Evolutionary conservation across 2,329 filamentous ascomycete species (phyloP), one percentile per base, ranked within the genome.

Genomic region (Colletotrichum tamarilloi): DNA sequence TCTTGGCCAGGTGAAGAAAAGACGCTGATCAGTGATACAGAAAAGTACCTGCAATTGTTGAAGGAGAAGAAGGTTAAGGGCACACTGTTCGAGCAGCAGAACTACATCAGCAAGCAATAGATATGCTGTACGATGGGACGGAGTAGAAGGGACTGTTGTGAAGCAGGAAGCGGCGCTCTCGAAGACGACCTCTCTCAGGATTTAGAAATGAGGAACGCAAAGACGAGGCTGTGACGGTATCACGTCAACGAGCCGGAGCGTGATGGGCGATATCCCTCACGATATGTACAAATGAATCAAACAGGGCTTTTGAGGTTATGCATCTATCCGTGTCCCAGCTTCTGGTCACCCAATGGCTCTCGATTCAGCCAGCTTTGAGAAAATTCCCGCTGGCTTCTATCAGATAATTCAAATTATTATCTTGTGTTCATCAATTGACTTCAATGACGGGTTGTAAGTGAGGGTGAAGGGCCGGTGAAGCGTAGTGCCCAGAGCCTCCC

Each of bases 51-150:
- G 75, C 89, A 95, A 83, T 86, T 96, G 77, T 85, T 97, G 77
- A 93, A 93, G 85, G 89, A 93, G 76, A 88, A 93, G 79, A 93
- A 94, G 85, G 88, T 96, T 81, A 92, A 91, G 85, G 94, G 94
- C 73, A 94, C 94, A 82, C 86, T 94, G 76, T 95, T 94, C 78
- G 85, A 95, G 80, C 93, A 95, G 85, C 92, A 93, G 81, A 95
- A 95, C 85, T 94, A 94, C 83, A 81, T 92, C 73, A 83, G 86
- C 65, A 88, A 92, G 85, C 81, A 85, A 71, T 73, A 57, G 55
- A 59, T 14, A 26, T 30, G n/a, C 46, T 35, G 6, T 57, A 24
- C 65, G 35, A 63, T 49, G 62, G 49, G 46, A 72, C 58, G 62
- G 59, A 24, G 58, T 28, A 38, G 32, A 52, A 66, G 22, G 28